Conservation (phyloP, 257 asterid genomes). For the Parsonsia alboflavescens region DNA sequence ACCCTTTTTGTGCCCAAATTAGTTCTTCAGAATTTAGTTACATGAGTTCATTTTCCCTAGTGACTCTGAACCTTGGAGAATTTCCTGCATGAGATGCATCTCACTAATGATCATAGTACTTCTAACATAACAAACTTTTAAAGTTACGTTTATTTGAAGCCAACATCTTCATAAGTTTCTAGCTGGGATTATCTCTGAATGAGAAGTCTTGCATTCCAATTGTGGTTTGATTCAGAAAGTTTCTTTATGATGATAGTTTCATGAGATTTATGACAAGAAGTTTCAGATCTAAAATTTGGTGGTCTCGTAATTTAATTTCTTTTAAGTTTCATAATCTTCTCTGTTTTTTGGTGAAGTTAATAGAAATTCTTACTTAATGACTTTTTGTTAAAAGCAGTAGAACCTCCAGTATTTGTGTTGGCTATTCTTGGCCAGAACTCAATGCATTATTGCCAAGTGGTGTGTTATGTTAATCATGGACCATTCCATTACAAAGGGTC, state of each 20-base stretch:
- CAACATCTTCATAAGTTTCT: not conserved
- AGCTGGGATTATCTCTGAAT: not conserved
- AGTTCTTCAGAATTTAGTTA: not conserved
- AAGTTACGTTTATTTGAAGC: not conserved
- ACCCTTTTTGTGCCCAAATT: not conserved
- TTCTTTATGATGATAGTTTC: not conserved
- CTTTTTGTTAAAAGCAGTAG: not conserved
- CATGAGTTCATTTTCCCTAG: not conserved
- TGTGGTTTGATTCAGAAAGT: not conserved
- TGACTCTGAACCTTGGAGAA: not conserved
- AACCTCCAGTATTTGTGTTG: not conserved
- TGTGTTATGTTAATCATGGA: not conserved
- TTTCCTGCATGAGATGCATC: not conserved
- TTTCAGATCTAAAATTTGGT: too few relatives aligned
- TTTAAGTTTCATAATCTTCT: not conserved
- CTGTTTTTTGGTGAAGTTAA: not conserved
- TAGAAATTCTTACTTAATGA: not conserved
- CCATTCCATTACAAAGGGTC: not conserved
- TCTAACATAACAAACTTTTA: not conserved
- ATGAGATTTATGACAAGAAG: not conserved
- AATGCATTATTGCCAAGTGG: not conserved
- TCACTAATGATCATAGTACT: not conserved
- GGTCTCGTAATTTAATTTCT: not conserved
- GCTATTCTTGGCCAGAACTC: not conserved
- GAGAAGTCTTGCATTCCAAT: not conserved